Evolutionary conservation across 768 basidiomycete genomes (phyloP).

Genomic region (Leccinum imitatum): DNA sequence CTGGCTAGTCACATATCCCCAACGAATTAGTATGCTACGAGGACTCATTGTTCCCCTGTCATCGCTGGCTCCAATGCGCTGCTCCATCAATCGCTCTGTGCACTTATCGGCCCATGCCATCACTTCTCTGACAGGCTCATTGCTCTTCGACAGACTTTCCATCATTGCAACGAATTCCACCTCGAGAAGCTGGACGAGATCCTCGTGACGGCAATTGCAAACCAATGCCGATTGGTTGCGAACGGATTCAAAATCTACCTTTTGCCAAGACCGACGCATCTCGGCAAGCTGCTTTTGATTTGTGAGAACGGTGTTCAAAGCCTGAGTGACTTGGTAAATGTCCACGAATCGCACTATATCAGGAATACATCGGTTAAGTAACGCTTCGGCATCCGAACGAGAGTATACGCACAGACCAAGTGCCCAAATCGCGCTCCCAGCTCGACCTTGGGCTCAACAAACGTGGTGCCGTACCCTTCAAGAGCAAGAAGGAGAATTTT

Average conservation of each 20-base stretch:
- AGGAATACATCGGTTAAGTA: constrained; percentile 10
- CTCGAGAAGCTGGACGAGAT: constrained; percentile 80
- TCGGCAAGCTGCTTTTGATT: constrained; percentile 83
- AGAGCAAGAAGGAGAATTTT: constrained; percentile 81
- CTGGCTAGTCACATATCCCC: constrained; percentile 92
- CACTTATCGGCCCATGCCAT: constrained; percentile 93
- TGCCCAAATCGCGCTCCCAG: constrained; percentile 89
- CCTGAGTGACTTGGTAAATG: constrained; percentile 90
- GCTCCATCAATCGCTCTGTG: constrained; percentile 78
- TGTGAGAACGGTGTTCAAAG: constrained; percentile 82
- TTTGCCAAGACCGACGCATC: constrained; percentile 86
- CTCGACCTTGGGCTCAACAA: constrained; percentile 90
- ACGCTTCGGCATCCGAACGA: background rate
- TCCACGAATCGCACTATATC: constrained; percentile 81
- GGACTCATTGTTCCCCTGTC: constrained; percentile 84
- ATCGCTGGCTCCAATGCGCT: constrained; percentile 59
- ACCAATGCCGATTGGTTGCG: constrained; percentile 91
- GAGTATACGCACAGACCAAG: constrained; percentile 67
- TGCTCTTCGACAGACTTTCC: constrained; percentile 68
- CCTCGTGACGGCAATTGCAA: constrained; percentile 90
- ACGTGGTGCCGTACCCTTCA: constrained; percentile 82
- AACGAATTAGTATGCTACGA: constrained; percentile 82
- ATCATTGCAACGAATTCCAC: constrained; percentile 80
- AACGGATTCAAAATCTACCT: constrained; percentile 88
- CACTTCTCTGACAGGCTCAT: constrained; percentile 80